Evolutionary conservation across 768 basidiomycete species (phyloP).

Genomic region (Hydnomerulius pinastri): DNA sequence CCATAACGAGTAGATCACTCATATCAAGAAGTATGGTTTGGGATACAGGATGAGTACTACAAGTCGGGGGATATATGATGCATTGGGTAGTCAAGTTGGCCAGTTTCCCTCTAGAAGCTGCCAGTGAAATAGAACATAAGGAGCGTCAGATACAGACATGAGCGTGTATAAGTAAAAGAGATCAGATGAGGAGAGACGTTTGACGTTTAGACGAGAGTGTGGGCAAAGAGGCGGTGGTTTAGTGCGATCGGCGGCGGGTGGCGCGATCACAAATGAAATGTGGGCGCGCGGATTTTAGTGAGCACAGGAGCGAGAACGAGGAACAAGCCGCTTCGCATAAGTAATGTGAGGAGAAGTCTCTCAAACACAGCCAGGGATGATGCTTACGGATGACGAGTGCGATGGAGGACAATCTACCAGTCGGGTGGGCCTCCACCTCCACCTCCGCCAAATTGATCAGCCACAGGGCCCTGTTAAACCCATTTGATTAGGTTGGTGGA

Average conservation of each 20-base stretch:
- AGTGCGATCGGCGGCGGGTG: slow-evolving; percentile 3
- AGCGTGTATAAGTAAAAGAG: slow-evolving; percentile 6
- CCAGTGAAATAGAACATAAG: slow-evolving; percentile 5
- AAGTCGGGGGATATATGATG: slow-evolving; percentile 7
- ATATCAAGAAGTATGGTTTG: not conserved
- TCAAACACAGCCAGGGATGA: not conserved
- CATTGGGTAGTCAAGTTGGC: slow-evolving; percentile 3
- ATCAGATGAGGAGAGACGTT: not conserved
- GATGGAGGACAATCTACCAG: slow-evolving; percentile 21
- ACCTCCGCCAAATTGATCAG: slow-evolving; percentile 22
- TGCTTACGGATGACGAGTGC: slow-evolving; percentile 11
- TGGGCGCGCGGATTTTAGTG: slow-evolving; percentile 12
- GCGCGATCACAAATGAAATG: slow-evolving; percentile 12
- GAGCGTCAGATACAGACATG: slow-evolving; percentile 10
- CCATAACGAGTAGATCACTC: not conserved
- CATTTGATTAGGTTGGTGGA: slow-evolving; percentile 2
- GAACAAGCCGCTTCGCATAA: slow-evolving; percentile 6
- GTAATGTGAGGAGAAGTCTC: not conserved
- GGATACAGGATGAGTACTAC: slow-evolving; percentile 4
- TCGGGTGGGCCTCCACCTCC: slow-evolving; percentile 21
- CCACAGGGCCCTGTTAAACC: slow-evolving; percentile 16
- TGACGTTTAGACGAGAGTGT: too few species aligned
- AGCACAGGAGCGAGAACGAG: not conserved
- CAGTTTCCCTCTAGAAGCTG: slow-evolving; percentile 2
- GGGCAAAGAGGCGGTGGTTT: not conserved